Percentiles rank a stretch among this genome's conserved stretches.
Conservation (phyloP, 2,329 filamentous ascomycete genomes). For the Aspergillus sp. region DNA sequence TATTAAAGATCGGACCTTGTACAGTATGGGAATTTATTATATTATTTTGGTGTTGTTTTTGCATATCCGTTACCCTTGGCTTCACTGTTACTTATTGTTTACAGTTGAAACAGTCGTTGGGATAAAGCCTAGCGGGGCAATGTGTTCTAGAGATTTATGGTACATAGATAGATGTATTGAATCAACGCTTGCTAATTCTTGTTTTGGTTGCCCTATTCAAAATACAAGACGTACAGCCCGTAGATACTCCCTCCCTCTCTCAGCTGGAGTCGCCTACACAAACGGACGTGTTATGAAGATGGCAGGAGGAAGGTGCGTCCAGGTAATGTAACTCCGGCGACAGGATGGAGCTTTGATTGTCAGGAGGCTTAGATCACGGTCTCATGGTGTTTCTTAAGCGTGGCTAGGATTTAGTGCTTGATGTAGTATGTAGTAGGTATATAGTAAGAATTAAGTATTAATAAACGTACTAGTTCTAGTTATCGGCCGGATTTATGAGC, state of each 20-base stretch:
- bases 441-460: background rate
- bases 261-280: background rate
- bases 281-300: background rate
- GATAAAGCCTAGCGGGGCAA: background rate
- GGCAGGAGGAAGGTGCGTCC: background rate
- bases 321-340: background rate
- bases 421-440: background rate
- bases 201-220: background rate
- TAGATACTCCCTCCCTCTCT: background rate
- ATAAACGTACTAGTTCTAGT: background rate
- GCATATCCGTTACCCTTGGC: background rate
- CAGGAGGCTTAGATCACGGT: background rate
- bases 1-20: constrained; percentile 37
- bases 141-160: constrained; percentile 6
- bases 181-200: constrained; percentile 12
- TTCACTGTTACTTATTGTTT: background rate
- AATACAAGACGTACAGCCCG: background rate
- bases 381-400: background rate
- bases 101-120: constrained; percentile 15
- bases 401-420: background rate
- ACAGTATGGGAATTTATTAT: constrained; percentile 39
- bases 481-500: constrained; percentile 23
- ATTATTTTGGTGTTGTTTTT: constrained; percentile 15
- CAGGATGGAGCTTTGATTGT: no score
- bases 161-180: constrained; percentile 24